Base-by-base conservation (phyloP, 495 filamentous ascomycete genomes). In the Ramalina peruviana region DNA sequence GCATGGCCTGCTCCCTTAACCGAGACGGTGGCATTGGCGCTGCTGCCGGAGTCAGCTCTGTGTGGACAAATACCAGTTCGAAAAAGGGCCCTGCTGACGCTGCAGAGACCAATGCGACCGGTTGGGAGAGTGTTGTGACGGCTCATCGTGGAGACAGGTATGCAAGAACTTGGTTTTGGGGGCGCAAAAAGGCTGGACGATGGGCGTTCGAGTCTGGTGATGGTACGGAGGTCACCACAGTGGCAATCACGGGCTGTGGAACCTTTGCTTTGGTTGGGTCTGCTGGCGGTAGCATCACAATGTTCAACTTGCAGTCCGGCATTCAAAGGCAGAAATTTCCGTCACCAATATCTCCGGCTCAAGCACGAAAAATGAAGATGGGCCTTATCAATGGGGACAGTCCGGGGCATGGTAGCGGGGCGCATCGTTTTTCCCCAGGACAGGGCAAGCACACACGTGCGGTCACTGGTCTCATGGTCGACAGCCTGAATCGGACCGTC, bases 111-210 rank as follows among this genome's bases (percentile, higher is more conserved):
- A 79, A 75, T 39, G 76, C 76, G 58, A 92, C 88, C 3, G 92
- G 92, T 13, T 97, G 92, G 90, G 93, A 97, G 62, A 95, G 88
- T 59, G 79, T 99, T 15, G 75, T 99, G 1, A 99, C 92, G 11
- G 89, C 86, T n/a, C 92, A 99, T 64, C 77, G 79, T 54, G 78
- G 83, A 16, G 90, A 96, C 55, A 79, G 81, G 43, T 84, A 73
- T 57, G 92, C 86, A 36, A 74, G 92, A 38, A 95, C 89, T 20
- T 99, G 92, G 92, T 96, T 96, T 67, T 95, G 94, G 86, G 89
- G 89, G 15, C 80, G 86, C 53, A 95, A 89, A 59, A 79, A 82
- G 55, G 88, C 89, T 38, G 92, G 92, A 17, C 77, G 92, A 48
- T 99, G 92, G 92, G 81, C 81, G 2, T 88, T 97, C 54, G 81